Percentiles rank a stretch among this genome's conserved stretches.
Conservation (phyloP, 345 rosid genomes). For the Acer yangbiense region DNA sequence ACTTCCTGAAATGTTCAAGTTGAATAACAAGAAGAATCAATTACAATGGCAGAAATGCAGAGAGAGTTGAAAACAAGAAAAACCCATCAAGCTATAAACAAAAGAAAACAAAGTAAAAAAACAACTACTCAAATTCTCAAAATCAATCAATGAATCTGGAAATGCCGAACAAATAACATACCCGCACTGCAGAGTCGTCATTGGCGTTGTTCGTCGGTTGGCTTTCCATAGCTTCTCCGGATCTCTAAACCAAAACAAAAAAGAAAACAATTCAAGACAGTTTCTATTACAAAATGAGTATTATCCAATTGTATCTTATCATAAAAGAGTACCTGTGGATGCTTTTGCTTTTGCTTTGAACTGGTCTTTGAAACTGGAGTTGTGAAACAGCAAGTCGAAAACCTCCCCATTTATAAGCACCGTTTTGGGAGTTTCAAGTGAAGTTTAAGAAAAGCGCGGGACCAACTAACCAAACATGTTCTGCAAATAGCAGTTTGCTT, state of each 20-base stretch:
- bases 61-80: neutral
- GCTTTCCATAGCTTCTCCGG: conserved; percentile 37
- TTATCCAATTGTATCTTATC: neutral
- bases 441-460: conserved; percentile 47
- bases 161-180: neutral
- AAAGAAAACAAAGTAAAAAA: neutral
- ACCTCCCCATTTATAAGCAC: conserved; percentile 49
- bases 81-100: neutral
- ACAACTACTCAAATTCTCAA: neutral
- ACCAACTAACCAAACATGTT: conserved; percentile 38
- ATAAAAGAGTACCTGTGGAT: conserved; percentile 30
- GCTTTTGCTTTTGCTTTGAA: conserved; percentile 31
- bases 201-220: conserved; percentile 25
- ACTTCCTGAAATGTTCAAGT: neutral
- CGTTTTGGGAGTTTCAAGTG: conserved; percentile 35
- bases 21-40: neutral
- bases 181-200: conserved; percentile 26
- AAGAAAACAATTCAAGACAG: conserved; percentile 1
- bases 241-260: conserved; percentile 29
- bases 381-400: conserved; percentile 40
- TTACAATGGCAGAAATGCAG: neutral
- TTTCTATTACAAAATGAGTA: conserved; percentile 1
- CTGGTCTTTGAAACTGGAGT: conserved; percentile 16
- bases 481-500: conserved; percentile 4
- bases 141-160: neutral